phyloP scores from a whole-genome alignment of 129 eudicot species.

The Flaveria sonorensis region DNA sequence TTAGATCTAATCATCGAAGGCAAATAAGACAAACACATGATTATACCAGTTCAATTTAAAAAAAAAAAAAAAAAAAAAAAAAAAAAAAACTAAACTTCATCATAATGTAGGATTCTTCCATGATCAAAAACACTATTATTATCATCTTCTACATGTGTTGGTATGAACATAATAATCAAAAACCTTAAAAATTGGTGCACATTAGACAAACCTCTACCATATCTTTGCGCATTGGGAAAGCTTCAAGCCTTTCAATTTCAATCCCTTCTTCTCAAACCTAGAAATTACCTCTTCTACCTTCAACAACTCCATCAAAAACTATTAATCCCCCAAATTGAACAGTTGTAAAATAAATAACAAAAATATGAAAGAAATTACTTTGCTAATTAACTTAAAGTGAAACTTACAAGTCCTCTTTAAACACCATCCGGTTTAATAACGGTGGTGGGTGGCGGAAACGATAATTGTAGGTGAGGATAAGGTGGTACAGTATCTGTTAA shows the following conservation, averaged over 20 bases:
- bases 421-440: slow-evolving; percentile 94
- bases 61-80: no score
- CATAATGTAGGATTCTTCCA: no score
- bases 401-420: slow-evolving; percentile 86
- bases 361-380: neutral
- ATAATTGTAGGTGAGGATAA: slow-evolving; percentile 46
- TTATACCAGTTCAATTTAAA: no score
- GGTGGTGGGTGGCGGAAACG: slow-evolving; percentile 36
- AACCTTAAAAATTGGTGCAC: neutral
- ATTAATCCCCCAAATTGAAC: neutral
- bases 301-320: neutral
- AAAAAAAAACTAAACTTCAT: no score
- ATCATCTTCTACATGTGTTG: neutral
- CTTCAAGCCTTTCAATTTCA: slow-evolving; percentile 85
- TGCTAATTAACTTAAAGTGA: neutral
- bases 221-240: slow-evolving; percentile 72
- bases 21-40: no score
- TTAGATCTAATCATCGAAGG: no score
- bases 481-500: slow-evolving; percentile 29
- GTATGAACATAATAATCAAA: neutral
- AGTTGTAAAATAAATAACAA: neutral
- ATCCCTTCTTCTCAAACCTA: slow-evolving; percentile 96
- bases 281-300: slow-evolving; percentile 94
- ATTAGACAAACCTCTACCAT: slow-evolving; percentile 69
- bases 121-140: neutral